A percentile compares a stretch with the other conserved stretches of the same genome.
Evolutionary conservation across 2,329 filamentous ascomycete genomes (phyloP).

Genomic region (Fusarium brevicatenulatum): DNA sequence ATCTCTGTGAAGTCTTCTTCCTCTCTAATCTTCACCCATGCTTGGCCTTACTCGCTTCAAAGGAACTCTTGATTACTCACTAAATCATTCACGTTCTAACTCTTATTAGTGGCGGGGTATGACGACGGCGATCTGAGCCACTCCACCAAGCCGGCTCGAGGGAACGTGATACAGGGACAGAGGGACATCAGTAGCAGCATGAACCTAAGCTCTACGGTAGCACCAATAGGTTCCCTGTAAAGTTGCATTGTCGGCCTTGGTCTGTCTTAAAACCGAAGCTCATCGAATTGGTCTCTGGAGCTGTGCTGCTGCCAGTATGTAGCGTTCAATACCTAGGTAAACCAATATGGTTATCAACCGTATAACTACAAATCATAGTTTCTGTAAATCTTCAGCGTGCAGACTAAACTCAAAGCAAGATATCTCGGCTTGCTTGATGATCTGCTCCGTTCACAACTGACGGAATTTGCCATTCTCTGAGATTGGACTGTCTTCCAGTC

Average conservation of each 20-base stretch:
- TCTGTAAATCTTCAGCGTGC: not conserved
- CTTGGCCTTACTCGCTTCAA: not conserved
- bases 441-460: not conserved
- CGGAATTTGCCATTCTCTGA: not conserved
- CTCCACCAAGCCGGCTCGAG: slow-evolving; percentile 37
- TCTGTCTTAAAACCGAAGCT: not conserved
- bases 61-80: slow-evolving; percentile 1
- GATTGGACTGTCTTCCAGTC: not conserved
- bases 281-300: not conserved
- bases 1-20: not conserved
- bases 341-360: slow-evolving; percentile 6
- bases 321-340: not conserved
- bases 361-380: not conserved
- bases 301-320: not conserved
- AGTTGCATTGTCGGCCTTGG: slow-evolving; percentile 1
- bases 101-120: slow-evolving; percentile 37
- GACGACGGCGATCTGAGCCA: slow-evolving; percentile 38
- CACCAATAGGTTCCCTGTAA: slow-evolving; percentile 16
- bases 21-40: not conserved
- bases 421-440: slow-evolving; percentile 2
- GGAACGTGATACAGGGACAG: slow-evolving; percentile 33
- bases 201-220: not conserved
- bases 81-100: slow-evolving; percentile 12
- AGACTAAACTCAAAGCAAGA: not conserved
- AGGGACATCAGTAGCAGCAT: slow-evolving; percentile 1